Conservation (phyloP, 257 asterid genomes). For the Salvia hispanica region DNA sequence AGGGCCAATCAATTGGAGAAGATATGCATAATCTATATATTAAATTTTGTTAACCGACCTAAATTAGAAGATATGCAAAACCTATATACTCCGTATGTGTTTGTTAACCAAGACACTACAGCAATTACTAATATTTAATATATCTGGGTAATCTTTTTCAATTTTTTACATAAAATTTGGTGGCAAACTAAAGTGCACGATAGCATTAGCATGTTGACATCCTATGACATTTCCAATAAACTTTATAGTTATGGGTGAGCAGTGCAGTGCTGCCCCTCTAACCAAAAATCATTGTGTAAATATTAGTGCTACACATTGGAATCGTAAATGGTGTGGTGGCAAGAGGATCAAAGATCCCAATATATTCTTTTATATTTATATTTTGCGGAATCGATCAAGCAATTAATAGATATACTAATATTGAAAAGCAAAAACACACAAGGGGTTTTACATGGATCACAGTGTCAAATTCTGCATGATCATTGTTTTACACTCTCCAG, state of each 20-base stretch:
- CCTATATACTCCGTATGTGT: too few species aligned
- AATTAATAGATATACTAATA: too few species aligned
- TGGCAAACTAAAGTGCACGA: slow-evolving; percentile 29
- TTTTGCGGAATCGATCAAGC: neutral
- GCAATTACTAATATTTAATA: neutral
- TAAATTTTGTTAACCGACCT: too few species aligned
- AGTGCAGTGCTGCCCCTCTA: neutral
- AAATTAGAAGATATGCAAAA: too few species aligned
- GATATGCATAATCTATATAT: too few species aligned
- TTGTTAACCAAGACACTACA: neutral
- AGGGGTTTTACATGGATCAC: too few species aligned
- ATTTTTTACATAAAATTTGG: neutral
- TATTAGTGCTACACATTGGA: neutral
- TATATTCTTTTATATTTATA: neutral
- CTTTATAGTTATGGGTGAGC: slow-evolving; percentile 24
- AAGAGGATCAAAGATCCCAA: neutral
- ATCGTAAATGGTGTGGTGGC: neutral
- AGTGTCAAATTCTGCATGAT: too few species aligned
- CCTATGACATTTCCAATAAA: slow-evolving; percentile 30
- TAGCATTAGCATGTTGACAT: slow-evolving; percentile 40
- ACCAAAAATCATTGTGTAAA: neutral
- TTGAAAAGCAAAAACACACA: too few species aligned
- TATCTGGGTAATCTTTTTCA: neutral
- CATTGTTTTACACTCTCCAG: too few species aligned
- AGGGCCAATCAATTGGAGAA: too few species aligned